Percentiles rank a stretch among this genome's conserved stretches.
These are phyloP conservation scores for Sporobolomyces phaffii DNA, from an alignment of 768 basidiomycete species.

Conservation along the genomic window DNA sequence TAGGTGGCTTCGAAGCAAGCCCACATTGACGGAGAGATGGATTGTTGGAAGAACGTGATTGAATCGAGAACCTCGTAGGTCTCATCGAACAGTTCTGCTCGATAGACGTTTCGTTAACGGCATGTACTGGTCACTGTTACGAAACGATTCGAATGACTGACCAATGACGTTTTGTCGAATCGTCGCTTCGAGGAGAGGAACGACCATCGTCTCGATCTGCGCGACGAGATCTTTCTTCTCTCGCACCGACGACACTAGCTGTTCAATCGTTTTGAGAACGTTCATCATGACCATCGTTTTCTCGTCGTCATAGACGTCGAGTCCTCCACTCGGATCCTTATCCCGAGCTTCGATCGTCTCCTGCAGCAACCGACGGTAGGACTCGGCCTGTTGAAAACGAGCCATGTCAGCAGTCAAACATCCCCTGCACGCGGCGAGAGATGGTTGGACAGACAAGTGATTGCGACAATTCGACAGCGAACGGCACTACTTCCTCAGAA, in stretches of 20 bases:
- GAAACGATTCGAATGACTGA: conserved; percentile 45
- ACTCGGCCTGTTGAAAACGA: conserved; percentile 61
- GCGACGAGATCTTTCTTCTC: conserved; percentile 65
- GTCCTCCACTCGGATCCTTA: conserved; percentile 54
- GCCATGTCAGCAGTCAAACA: too few species aligned
- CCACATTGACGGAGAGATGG: conserved; percentile 78
- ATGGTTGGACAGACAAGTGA: conserved; percentile 57
- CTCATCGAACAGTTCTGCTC: conserved; percentile 72
- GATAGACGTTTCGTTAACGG: background rate
- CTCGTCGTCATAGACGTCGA: conserved; percentile 56
- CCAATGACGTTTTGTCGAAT: conserved; percentile 71
- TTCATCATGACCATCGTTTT: conserved; percentile 85
- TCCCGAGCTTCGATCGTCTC: conserved; percentile 54
- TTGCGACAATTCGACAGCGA: conserved; percentile 70
- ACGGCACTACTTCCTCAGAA: conserved; percentile 74
- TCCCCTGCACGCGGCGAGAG: too few species aligned
- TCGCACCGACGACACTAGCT: conserved; percentile 73
- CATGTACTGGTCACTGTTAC: background rate
- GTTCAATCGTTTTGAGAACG: conserved; percentile 51
- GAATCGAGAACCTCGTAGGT: conserved; percentile 79
- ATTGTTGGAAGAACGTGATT: conserved; percentile 70
- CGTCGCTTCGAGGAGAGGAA: conserved; percentile 70
- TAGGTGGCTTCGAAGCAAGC: conserved; percentile 77
- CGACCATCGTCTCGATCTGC: conserved; percentile 73
- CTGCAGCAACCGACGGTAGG: conserved; percentile 69